Evolutionary conservation across 495 filamentous ascomycete genomes (phyloP), one percentile per base, ranked within the genome.

Genomic region (Staphylotrichum longicolle): DNA sequence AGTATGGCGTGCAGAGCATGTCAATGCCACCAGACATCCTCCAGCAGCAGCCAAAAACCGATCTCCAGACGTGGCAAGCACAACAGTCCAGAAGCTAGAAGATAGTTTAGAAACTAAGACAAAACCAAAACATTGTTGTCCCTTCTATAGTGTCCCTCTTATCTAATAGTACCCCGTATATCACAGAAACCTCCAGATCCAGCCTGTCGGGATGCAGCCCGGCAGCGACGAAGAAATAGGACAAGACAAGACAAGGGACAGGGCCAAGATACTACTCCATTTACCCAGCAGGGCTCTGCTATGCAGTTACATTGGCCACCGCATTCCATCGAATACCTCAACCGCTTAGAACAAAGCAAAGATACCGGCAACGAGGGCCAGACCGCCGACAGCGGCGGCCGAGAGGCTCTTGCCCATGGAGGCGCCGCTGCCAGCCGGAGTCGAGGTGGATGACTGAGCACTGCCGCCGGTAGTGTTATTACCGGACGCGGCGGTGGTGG

Each of bases 341-440:
- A 51, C 52, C 8, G 7, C 57, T 62, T 69, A 70, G 37, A 70
- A 58, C 27, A 70, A 53, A 58, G 66, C 64, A 60, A 70, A 65
- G 39, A 65, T 42, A 37, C 63, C 68, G 35, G 60, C 66, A 46
- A 69, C 53, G 41, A 70, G 58, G 27, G 61, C 64, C 45, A 69
- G 54, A 58, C 63, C 45, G 45, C 49, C 63, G n/a, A 58, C 53
- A 4, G 62, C 54, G 11, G 58, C 63, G 0, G 48, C 54, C 39
- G 66, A 68, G 12, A 66, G 52, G 34, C 56, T 51, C 60, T 60
- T 61, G 53, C 54, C 66, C 2, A 63, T 55, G 57, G 53, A 41
- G n/a, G 63, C 59, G 35, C 35, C 45, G 52, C n/a, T 41, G 2
- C 4, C 40, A 8, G 12, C 15, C 5, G 40, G 39, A 14, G 27